These are phyloP conservation scores for Neurospora tetraspora DNA, from an alignment of 495 filamentous ascomycete genomes.

Conservation along the genomic window DNA sequence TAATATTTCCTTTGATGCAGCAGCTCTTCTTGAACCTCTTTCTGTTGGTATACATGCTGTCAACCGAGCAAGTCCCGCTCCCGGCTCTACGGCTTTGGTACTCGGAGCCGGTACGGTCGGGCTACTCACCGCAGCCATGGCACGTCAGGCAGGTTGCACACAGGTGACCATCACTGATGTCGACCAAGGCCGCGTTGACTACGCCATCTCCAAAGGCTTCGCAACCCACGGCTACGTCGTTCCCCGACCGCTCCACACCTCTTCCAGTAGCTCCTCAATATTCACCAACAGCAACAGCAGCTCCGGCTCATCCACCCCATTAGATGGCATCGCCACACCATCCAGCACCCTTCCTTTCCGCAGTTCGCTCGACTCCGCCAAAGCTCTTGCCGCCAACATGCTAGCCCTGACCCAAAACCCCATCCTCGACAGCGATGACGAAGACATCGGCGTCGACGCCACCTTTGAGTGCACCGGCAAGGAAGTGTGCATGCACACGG, in stretches of 20 bases:
- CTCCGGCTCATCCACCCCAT: constrained; percentile 32
- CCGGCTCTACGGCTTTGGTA: constrained; percentile 57
- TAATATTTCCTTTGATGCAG: constrained; percentile 58
- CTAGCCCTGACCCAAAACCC: constrained; percentile 33
- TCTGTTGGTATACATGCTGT: constrained; percentile 79
- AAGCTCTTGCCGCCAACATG: constrained; percentile 43
- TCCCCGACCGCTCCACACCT: constrained; percentile 30
- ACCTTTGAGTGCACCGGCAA: constrained; percentile 92
- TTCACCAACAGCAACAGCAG: constrained; percentile 20
- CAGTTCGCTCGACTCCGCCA: constrained; percentile 47
- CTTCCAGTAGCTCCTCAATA: constrained; percentile 31
- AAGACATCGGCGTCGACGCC: constrained; percentile 57
- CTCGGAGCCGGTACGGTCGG: constrained; percentile 84
- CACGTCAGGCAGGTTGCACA: constrained; percentile 55
- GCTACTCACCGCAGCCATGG: constrained; percentile 63
- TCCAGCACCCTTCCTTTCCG: constrained; percentile 25
- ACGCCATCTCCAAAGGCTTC: constrained; percentile 62
- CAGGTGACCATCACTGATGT: constrained; percentile 73
- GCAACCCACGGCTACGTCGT: constrained; percentile 61
- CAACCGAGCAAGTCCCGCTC: constrained; percentile 43
- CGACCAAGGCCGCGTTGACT: constrained; percentile 63
- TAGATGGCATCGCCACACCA: constrained; percentile 37
- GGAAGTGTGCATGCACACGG: constrained; percentile 74
- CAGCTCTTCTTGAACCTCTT: constrained; percentile 77
- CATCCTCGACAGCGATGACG: constrained; percentile 27